Base-by-base conservation (phyloP, 2,329 filamentous ascomycete species). In the Lachnellula arida region DNA sequence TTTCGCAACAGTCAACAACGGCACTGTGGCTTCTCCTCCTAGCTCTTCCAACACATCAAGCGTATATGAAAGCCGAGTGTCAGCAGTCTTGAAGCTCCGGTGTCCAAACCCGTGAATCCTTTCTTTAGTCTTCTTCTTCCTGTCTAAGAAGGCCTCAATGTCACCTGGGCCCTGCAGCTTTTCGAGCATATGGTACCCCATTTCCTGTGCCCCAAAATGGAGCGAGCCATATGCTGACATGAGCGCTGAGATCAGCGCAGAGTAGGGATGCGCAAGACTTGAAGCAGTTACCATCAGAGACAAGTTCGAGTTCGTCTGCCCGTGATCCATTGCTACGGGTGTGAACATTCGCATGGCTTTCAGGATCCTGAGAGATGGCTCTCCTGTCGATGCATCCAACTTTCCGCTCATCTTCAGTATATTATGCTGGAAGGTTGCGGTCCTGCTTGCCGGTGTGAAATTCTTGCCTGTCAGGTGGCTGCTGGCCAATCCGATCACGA, bases 141-240 rank as follows among this genome's bases (percentile, higher is more conserved):
- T 63, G n/a, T 71, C 69, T 14, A 17, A 78, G 72, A 54, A 73
- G 67, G 71, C 70, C 5, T 76, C 74, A 35, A 71, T 71, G 22
- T 73, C 71, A 7, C 69, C 65, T 5, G 56, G 67, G 11, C 72
- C 73, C 51, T 19, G 19, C 19, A 78, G 69, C 46, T 70, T 62
- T 50, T 68, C 61, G 6, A 78, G 68, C 28, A 67, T 68, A 35
- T 73, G 71, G 64, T 78, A 78, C 0, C 76, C 76, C 3, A 75
- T 68, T 53, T 79, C 76, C 22, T 76, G 76, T 11, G 78, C 78
- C 11, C 77, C 77, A 51, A 74, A 76, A 63, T 80, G 77, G 2
- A 80, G 69, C 2, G 75, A 74, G 0, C 77, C 77, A 62, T 76
- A 75, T 2, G 66, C 68, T 4, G 72, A 72, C 17, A 76, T 69